Percentiles rank a stretch among this genome's conserved stretches.
Evolutionary conservation across 176 grass and related monocot genomes (phyloP).

Genomic region (Hordeum vulgare): DNA sequence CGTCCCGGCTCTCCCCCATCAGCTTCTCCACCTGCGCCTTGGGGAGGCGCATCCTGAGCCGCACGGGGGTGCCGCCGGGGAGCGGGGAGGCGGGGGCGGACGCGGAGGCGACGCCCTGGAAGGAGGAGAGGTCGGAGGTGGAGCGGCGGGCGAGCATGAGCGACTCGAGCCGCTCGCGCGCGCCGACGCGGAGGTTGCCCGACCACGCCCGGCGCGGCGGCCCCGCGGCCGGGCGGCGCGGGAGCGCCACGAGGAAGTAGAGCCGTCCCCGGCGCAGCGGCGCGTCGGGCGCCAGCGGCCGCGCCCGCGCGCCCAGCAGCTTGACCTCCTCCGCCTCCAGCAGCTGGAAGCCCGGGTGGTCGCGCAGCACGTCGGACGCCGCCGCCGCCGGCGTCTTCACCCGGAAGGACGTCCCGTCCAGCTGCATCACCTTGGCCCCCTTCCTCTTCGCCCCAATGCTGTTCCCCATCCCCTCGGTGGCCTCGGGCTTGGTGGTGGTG

Average conservation of each 20-base stretch:
- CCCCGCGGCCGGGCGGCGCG: constrained; percentile 14
- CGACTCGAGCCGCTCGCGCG: constrained; percentile 75
- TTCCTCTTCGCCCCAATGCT: constrained; percentile 64
- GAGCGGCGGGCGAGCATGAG: constrained; percentile 77
- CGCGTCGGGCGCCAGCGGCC: constrained; percentile 42
- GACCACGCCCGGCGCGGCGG: constrained; percentile 60
- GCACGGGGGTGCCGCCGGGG: constrained; percentile 17
- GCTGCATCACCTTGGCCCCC: constrained; percentile 88
- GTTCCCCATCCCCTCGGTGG: constrained; percentile 55
- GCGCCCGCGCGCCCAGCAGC: constrained; percentile 50
- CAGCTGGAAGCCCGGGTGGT: constrained; percentile 61
- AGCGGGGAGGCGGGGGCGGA: constrained; percentile 35
- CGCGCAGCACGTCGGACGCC: constrained; percentile 51
- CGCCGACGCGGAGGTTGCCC: constrained; percentile 56
- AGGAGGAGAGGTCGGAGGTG: constrained; percentile 64
- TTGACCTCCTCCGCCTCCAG: constrained; percentile 77
- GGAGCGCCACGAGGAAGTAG: constrained; percentile 88
- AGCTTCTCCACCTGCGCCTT: constrained; percentile 66
- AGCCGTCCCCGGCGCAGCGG: constrained; percentile 44
- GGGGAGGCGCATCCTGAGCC: constrained; percentile 61
- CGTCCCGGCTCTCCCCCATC: constrained; percentile 56
- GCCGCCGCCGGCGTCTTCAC: constrained; percentile 54
- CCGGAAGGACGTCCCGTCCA: constrained; percentile 72
- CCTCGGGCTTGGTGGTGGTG: background rate
- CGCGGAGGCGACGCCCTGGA: background rate